These are phyloP conservation scores for Plasmodium vivax DNA, from an alignment of 169 alveolate genomes.

Conservation along the genomic window DNA sequence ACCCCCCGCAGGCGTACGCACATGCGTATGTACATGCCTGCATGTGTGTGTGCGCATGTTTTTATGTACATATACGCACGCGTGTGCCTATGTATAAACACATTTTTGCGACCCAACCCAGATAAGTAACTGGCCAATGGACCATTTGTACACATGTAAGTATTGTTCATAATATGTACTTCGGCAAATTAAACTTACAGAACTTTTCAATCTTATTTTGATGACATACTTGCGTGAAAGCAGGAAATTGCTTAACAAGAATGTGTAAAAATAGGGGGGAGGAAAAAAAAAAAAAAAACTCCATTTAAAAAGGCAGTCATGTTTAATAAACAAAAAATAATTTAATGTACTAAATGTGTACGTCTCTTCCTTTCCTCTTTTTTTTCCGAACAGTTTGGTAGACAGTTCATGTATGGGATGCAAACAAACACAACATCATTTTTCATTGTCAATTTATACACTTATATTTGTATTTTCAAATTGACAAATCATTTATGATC, in stretches of 20 bases:
- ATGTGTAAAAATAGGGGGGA: background rate
- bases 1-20: background rate
- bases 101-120: background rate
- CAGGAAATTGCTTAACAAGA: background rate
- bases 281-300: background rate
- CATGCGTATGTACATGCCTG: background rate
- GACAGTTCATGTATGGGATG: background rate
- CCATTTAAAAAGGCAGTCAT: conserved; percentile 6
- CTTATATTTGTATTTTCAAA: conserved; percentile 52
- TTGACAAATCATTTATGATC: conserved; percentile 71
- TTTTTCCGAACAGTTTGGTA: background rate
- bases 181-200: background rate
- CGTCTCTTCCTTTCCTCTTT: background rate
- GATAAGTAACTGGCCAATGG: background rate
- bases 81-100: background rate
- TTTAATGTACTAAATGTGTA: background rate
- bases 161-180: background rate
- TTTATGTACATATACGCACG: background rate
- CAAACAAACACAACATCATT: conserved; percentile 52
- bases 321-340: background rate
- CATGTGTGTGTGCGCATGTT: background rate
- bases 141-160: background rate
- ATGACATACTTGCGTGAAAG: conserved; percentile 1
- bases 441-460: conserved; percentile 72
- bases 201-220: conserved; percentile 3